Conservation (phyloP, 768 basidiomycete genomes). For the Saitozyma podzolica region DNA sequence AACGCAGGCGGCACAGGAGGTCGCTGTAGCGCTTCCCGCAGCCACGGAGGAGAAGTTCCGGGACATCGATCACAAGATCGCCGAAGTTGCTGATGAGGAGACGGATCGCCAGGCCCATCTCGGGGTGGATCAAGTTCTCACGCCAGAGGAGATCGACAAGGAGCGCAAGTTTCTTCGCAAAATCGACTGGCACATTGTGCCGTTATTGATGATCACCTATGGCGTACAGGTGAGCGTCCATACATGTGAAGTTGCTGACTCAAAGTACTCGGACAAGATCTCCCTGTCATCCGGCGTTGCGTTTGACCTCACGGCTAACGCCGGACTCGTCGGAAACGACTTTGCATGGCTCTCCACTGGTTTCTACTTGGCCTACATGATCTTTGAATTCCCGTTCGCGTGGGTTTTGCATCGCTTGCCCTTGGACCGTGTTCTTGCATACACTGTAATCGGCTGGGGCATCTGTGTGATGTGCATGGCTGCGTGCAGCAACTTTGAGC, state of each 20-base stretch:
- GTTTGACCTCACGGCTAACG: constrained; percentile 14
- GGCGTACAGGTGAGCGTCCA: background rate
- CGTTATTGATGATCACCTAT: constrained; percentile 15
- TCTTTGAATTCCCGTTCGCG: constrained; percentile 21
- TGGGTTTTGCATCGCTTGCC: constrained; percentile 25
- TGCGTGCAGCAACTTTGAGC: too few species aligned
- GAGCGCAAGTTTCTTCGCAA: constrained; percentile 14
- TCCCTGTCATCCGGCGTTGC: constrained; percentile 24
- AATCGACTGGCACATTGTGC: constrained; percentile 30
- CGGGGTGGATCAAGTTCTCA: too few species aligned
- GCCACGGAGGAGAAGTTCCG: too few species aligned
- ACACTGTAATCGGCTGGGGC: constrained; percentile 20
- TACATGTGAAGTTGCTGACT: background rate
- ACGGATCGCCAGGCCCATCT: too few species aligned
- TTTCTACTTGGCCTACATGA: constrained; percentile 24
- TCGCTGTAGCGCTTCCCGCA: too few species aligned
- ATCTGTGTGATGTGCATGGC: constrained; percentile 16
- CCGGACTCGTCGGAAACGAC: constrained; percentile 18
- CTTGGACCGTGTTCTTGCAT: constrained; percentile 20
- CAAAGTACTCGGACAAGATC: constrained; percentile 25
- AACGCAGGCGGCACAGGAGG: too few species aligned
- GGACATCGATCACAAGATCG: too few species aligned
- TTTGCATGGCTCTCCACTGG: constrained; percentile 24
- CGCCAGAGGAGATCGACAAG: too few species aligned
- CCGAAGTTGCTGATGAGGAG: too few species aligned